Evolutionary conservation across 2,329 filamentous ascomycete species (phyloP), one percentile per base, ranked within the genome.

Genomic region (Fusarium verrucosum): DNA sequence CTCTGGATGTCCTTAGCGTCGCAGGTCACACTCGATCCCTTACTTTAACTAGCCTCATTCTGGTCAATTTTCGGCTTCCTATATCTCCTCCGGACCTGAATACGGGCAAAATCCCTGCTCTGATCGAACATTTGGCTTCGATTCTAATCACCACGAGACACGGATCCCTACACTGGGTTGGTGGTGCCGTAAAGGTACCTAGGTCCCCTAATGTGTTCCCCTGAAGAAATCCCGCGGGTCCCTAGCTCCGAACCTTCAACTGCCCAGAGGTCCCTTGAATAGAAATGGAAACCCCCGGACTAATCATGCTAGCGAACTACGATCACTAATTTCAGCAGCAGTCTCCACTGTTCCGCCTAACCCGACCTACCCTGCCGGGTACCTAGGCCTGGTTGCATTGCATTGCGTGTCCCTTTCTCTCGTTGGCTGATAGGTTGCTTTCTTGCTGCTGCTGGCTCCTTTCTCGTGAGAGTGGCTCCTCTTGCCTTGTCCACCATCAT

Each of bases 321-420:
- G 45, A 43, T 49, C 58, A 49, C 63, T 64, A 66, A 64, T 66
- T 66, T 55, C 62, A 66, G 62, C 35, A 62, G 30, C 37, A 22
- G 36, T 35, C 44, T 5, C 62, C 62, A 63, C 57, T 36, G 20
- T 41, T 50, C 44, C 57, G 56, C 41, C 57, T 60, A 46, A 42
- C 19, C 55, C 53, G 49, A 51, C 41, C 36, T 36, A 59, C 50
- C 32, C 46, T 46, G 50, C 51, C 40, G 40, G 41, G 35, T 26
- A 40, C 45, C 41, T 47, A 37, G 44, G 40, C 50, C 57, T 44
- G 25, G 44, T 43, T 68, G 49, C n/a, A 49, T 61, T 59, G 63
- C 63, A 66, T 66, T 70, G 68, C 68, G 63, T 69, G 54, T 69
- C 65, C 65, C 67, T 63, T 66, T 63, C 53, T 59, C n/a, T 58